Percentiles rank a stretch among this genome's conserved stretches.
Evolutionary conservation across 257 asterid species (phyloP).

Genomic region (Orobanche coerulescens): DNA sequence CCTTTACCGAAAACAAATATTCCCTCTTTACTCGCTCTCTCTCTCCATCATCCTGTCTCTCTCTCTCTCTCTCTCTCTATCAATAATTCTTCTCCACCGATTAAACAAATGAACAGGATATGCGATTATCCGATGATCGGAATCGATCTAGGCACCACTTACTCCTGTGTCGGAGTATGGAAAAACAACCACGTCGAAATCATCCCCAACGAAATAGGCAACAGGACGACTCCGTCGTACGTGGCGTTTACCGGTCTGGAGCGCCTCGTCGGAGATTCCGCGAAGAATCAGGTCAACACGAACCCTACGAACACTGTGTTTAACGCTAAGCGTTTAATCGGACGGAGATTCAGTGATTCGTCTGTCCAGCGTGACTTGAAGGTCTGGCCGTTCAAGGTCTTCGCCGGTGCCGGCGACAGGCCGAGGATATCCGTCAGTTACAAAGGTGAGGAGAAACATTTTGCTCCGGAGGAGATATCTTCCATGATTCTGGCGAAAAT

Average conservation of each 20-base stretch:
- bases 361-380: constrained; percentile 64
- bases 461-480: constrained; percentile 83
- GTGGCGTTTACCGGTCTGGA: constrained; percentile 73
- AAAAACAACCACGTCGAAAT: constrained; percentile 86
- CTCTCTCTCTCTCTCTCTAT: no score
- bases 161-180: constrained; percentile 91
- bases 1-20: no score
- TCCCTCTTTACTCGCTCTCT: no score
- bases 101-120: no score
- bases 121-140: constrained; percentile 86
- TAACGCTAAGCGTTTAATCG: constrained; percentile 77
- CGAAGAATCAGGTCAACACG: constrained; percentile 91
- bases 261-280: constrained; percentile 81
- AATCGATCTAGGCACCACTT: constrained; percentile 79
- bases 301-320: constrained; percentile 77
- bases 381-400: constrained; percentile 74
- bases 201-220: constrained; percentile 84
- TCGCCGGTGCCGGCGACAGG: constrained; percentile 71
- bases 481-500: constrained; percentile 74
- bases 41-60: no score
- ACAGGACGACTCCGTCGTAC: constrained; percentile 78
- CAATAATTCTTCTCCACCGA: no score
- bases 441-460: constrained; percentile 73
- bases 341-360: constrained; percentile 59
- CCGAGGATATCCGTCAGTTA: constrained; percentile 70